Percentiles rank a stretch among this genome's conserved stretches.
These are phyloP conservation scores for Kodamaea arcana DNA, from an alignment of 1,139 yeast genomes.

Conservation along the genomic window DNA sequence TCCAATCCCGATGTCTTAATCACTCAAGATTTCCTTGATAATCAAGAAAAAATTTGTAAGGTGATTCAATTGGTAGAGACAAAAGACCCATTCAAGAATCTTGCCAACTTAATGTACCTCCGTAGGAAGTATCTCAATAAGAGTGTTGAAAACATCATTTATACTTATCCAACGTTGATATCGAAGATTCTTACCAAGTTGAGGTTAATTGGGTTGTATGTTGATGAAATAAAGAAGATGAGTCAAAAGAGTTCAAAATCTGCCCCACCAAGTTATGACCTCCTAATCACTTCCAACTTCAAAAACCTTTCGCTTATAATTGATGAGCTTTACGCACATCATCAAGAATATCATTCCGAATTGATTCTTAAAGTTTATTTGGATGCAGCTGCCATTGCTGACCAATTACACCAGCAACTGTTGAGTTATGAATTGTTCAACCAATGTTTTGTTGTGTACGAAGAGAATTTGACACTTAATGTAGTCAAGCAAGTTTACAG, in stretches of 20 bases:
- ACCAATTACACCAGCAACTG: slow-evolving; percentile 52
- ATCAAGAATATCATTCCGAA: slow-evolving; percentile 46
- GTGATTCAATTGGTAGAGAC: slow-evolving; percentile 59
- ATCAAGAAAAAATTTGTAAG: slow-evolving; percentile 68
- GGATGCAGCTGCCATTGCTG: slow-evolving; percentile 65
- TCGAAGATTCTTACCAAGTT: slow-evolving; percentile 57
- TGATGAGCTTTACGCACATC: slow-evolving; percentile 58
- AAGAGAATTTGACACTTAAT: slow-evolving; percentile 52
- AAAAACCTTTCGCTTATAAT: slow-evolving; percentile 70
- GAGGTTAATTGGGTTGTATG: slow-evolving; percentile 42
- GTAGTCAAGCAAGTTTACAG: slow-evolving; percentile 18
- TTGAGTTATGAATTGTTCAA: slow-evolving; percentile 87
- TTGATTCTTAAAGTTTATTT: slow-evolving; percentile 49
- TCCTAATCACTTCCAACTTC: slow-evolving; percentile 50
- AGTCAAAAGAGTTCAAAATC: slow-evolving; percentile 15
- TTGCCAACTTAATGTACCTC: slow-evolving; percentile 52
- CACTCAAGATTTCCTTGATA: slow-evolving; percentile 40
- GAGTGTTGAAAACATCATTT: slow-evolving; percentile 51
- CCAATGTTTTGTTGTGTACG: slow-evolving; percentile 83
- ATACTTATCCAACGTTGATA: slow-evolving; percentile 74
- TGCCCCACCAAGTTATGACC: slow-evolving; percentile 23
- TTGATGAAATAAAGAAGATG: slow-evolving; percentile 15
- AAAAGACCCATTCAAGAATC: slow-evolving; percentile 45
- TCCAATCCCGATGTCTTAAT: slow-evolving; percentile 29
- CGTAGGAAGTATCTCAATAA: slow-evolving; percentile 55